Percentiles rank a stretch among this genome's conserved stretches.
These are phyloP conservation scores for Basidiobolus meristosporus DNA, from an alignment of 371 early-diverging fungal species.

Conservation along the genomic window DNA sequence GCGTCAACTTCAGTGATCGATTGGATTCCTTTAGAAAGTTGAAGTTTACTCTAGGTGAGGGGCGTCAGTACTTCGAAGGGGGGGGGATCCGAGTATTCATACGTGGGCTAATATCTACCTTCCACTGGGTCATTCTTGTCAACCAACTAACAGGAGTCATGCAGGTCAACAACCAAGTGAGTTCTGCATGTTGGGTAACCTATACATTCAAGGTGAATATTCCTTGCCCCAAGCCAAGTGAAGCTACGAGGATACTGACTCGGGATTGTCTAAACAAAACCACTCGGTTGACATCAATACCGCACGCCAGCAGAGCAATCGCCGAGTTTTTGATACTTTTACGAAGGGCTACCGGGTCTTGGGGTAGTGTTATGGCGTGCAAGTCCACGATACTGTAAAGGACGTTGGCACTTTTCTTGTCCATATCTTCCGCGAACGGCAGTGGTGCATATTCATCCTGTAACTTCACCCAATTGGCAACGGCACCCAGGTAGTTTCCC, in stretches of 20 bases:
- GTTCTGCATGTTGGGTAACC: slow-evolving; percentile 60
- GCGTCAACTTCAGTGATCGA: not conserved
- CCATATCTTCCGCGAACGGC: slow-evolving; percentile 6
- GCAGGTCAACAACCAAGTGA: slow-evolving; percentile 75
- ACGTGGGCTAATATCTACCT: no score
- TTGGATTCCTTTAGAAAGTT: no score
- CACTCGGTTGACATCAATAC: slow-evolving; percentile 57
- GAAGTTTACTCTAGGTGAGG: no score
- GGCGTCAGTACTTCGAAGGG: no score
- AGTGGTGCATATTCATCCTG: slow-evolving; percentile 34
- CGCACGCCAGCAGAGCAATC: slow-evolving; percentile 61
- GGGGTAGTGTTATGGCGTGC: slow-evolving; percentile 79
- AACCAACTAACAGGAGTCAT: slow-evolving; percentile 75
- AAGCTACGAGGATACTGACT: slow-evolving; percentile 6
- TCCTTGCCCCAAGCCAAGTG: not conserved
- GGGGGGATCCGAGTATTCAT: no score
- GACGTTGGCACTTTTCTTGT: slow-evolving; percentile 5
- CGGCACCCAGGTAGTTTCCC: slow-evolving; percentile 88
- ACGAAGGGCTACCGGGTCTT: slow-evolving; percentile 40
- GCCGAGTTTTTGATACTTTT: slow-evolving; percentile 47
- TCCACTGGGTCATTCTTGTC: slow-evolving; percentile 92
- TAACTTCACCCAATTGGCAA: slow-evolving; percentile 66
- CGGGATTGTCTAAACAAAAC: slow-evolving; percentile 67
- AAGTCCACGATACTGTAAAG: slow-evolving; percentile 74
- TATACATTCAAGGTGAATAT: slow-evolving; percentile 1